Conservation (phyloP, 495 filamentous ascomycete species). For the Paragyromitra xinjiangensis region DNA sequence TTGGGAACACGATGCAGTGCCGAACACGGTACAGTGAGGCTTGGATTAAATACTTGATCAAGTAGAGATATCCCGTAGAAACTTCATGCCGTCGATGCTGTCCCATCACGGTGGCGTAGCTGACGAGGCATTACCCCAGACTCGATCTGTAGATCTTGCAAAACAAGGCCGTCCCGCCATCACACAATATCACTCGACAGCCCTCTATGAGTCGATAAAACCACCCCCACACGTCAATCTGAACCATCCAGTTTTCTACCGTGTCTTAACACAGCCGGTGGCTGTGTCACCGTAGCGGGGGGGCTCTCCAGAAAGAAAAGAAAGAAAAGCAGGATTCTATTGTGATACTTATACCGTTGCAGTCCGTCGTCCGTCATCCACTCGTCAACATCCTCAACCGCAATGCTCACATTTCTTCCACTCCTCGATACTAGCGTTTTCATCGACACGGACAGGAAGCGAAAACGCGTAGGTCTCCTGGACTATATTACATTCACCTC, state of each 20-base stretch:
- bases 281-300: slow-evolving; percentile 5
- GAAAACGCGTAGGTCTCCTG: slow-evolving; percentile 12
- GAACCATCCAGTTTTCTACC: not conserved
- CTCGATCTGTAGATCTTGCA: too few relatives aligned
- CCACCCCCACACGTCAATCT: not conserved
- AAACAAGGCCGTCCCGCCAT: not conserved
- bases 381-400: not conserved
- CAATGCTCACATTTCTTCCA: not conserved
- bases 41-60: not conserved
- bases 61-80: too few relatives aligned
- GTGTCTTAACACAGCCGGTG: slow-evolving; percentile 7
- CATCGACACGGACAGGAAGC: not conserved
- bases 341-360: not conserved
- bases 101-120: too few relatives aligned
- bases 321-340: not conserved
- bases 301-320: not conserved
- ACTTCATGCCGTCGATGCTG: too few relatives aligned
- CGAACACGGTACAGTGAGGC: too few relatives aligned
- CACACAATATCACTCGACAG: not conserved
- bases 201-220: not conserved
- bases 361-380: not conserved
- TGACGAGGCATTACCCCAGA: too few relatives aligned
- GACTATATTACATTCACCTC: not conserved
- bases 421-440: not conserved
- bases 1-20: too few relatives aligned